Evolutionary conservation across 129 eudicot species (phyloP), one percentile per base, ranked within the genome.

Genomic region (Ambrosia trifida): DNA sequence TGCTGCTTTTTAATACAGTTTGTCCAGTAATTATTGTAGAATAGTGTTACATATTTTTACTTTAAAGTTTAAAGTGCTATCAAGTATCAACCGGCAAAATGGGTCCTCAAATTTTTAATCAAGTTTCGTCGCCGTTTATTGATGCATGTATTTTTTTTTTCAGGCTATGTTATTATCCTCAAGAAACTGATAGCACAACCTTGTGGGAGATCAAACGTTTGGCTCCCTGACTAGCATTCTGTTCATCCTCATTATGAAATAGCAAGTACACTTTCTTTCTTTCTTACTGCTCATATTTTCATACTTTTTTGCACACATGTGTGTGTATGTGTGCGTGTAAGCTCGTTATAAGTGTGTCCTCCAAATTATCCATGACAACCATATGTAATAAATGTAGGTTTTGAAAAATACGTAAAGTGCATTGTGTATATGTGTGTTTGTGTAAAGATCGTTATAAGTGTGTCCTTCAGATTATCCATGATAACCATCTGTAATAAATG

Each of bases 161-260:
- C 90, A 95, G 99, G 89, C 64, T 95, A 75, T 81, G 86, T 28
- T 95, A 95, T 70, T 63, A 75, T 36, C 86, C 89, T 19, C 66
- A 74, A 66, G 81, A 79, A 78, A 62, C 64, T n/a, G 83, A 85
- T 43, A 90, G 85, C 68, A 82, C 64, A 72, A 78, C 16, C 49
- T 41, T 3, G 16, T 95, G 99, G 99, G 83, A 71, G 58, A 79
- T 95, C 52, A 89, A 82, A 33, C 88, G 97, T 17, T 76, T 95
- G 96, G 91, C 99, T 69, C 97, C 97, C 33, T 95, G 89, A 95
- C 89, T 85, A 82, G 77, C 77, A 54, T 43, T 69, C 60, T 38
- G 65, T 44, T 41, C 68, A 49, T 86, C 91, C 36, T 80, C 86
- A 30, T 78, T 88, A 61, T 91, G 77, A 85, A 64, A 80, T 14